Evolutionary conservation across 1,139 yeast genomes (phyloP), one percentile per base, ranked within the genome.

Genomic region (Yamadazyma taylorii): DNA sequence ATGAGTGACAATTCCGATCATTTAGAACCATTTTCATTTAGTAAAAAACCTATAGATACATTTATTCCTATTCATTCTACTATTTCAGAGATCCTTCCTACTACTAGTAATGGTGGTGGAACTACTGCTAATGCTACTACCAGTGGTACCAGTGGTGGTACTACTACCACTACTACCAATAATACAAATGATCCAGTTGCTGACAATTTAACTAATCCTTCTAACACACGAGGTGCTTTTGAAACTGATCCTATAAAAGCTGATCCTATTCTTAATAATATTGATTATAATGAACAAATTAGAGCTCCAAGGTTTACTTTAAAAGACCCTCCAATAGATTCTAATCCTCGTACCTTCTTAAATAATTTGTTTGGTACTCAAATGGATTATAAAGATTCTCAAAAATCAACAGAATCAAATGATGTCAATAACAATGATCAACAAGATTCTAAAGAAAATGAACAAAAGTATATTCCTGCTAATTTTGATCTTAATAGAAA

Each of bases 211-310:
- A n/a, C 34, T 22, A 35, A 32, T 12, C 30, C 32, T 29, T 24
- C 9, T 7, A 17, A 29, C 11, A 19, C 14, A 6, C n/a, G 24
- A 29, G n/a, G 17, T 19, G 8, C n/a, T n/a, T n/a, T n/a, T 19
- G 21, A 19, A 6, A 6, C 21, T 8, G 21, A 19, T 19, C 21
- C 21, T 6, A 8, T 19, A 19, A 19, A 8, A 6, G 8, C 5
- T 19, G 8, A 19, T 5, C 15, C 15, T 19, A 17, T 17, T 8
- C 48, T 51, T 32, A 57, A 56, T 34, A 60, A 61, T 34, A 52
- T 66, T 36, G 64, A 69, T 47, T 68, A 69, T 43, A 69, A 69
- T 41, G 72, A 70, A 42, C 73, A 67, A 46, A 70, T 70, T 32
- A 48, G 75, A 42, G 73, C 72, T 19, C 76, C 75, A 4, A 48